These are phyloP conservation scores for Exophiala bonariae DNA, from an alignment of 2,329 filamentous ascomycete genomes.

Conservation along the genomic window DNA sequence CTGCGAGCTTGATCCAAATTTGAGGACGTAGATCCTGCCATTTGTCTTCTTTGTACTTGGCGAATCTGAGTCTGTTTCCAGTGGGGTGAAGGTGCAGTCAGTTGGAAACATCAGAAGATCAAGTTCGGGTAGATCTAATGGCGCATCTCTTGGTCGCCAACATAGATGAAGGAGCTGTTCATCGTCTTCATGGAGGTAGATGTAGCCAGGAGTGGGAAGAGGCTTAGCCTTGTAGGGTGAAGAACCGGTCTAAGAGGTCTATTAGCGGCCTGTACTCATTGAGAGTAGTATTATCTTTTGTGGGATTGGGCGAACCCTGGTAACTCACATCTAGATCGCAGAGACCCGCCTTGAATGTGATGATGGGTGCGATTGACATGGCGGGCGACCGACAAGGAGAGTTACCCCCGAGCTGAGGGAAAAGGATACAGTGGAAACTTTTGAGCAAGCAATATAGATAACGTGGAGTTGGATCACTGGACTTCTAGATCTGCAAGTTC, in stretches of 20 bases:
- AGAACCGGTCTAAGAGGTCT: constrained; percentile 10
- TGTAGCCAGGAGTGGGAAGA: constrained; percentile 73
- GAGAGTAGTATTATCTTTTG: not conserved
- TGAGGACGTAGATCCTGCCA: constrained; percentile 88
- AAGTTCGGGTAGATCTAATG: constrained; percentile 72
- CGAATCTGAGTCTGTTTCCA: constrained; percentile 62
- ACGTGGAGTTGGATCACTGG: too few relatives aligned
- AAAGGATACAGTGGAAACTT: not conserved
- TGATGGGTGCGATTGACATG: constrained; percentile 83
- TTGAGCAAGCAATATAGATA: not conserved
- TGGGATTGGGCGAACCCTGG: not conserved
- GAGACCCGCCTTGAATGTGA: constrained; percentile 93
- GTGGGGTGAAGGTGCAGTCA: constrained; percentile 84
- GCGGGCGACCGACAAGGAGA: too few relatives aligned
- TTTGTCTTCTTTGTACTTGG: constrained; percentile 67
- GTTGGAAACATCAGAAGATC: constrained; percentile 92
- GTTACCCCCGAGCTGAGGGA: not conserved
- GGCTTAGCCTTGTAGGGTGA: constrained; percentile 73
- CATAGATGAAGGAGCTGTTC: constrained; percentile 88
- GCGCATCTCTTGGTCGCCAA: constrained; percentile 79
- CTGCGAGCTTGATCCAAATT: constrained; percentile 89
- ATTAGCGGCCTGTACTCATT: not conserved
- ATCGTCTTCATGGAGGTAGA: constrained; percentile 92
- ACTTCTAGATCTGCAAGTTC: too few relatives aligned
- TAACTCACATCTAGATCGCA: constrained; percentile 77